Conservation (phyloP, 2,329 filamentous ascomycete genomes). For the Penicillium polonicum region DNA sequence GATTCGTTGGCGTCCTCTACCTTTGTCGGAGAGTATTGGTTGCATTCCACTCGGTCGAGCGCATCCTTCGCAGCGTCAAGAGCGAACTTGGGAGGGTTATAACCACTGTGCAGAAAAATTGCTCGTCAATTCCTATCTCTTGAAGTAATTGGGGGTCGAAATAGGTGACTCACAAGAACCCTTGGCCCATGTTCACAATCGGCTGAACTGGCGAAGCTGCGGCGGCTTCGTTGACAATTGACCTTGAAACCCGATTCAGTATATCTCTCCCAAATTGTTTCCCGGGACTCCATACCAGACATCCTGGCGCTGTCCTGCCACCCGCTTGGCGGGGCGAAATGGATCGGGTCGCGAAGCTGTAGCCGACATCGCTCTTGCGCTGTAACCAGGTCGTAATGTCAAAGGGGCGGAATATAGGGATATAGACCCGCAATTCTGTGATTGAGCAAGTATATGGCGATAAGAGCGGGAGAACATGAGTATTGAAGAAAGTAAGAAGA, state of each 20-base stretch:
- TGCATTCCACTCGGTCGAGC: slow-evolving; percentile 89
- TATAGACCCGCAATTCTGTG: neutral
- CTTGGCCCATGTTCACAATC: slow-evolving; percentile 69
- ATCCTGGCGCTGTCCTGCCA: slow-evolving; percentile 53
- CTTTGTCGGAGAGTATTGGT: slow-evolving; percentile 96
- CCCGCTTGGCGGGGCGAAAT: slow-evolving; percentile 49
- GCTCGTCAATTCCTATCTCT: neutral
- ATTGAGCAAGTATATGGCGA: slow-evolving; percentile 2
- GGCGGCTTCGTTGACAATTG: slow-evolving; percentile 67
- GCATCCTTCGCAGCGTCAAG: slow-evolving; percentile 87
- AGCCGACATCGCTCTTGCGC: slow-evolving; percentile 41
- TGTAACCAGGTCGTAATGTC: slow-evolving; percentile 17
- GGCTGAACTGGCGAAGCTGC: slow-evolving; percentile 63
- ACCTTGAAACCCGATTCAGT: slow-evolving; percentile 43
- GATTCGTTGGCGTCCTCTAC: slow-evolving; percentile 31
- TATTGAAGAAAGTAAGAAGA: slow-evolving; percentile 9
- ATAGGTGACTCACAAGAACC: slow-evolving; percentile 50
- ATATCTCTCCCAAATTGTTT: neutral
- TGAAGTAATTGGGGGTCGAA: neutral
- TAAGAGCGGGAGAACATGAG: slow-evolving; percentile 9
- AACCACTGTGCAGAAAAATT: slow-evolving; percentile 55
- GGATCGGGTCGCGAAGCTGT: slow-evolving; percentile 40
- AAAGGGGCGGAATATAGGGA: slow-evolving; percentile 1
- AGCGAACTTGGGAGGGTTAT: slow-evolving; percentile 90
- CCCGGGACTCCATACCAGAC: slow-evolving; percentile 41